Evolutionary conservation across 1,139 yeast species (phyloP).

Genomic region (Arxiozyma heterogenica): DNA sequence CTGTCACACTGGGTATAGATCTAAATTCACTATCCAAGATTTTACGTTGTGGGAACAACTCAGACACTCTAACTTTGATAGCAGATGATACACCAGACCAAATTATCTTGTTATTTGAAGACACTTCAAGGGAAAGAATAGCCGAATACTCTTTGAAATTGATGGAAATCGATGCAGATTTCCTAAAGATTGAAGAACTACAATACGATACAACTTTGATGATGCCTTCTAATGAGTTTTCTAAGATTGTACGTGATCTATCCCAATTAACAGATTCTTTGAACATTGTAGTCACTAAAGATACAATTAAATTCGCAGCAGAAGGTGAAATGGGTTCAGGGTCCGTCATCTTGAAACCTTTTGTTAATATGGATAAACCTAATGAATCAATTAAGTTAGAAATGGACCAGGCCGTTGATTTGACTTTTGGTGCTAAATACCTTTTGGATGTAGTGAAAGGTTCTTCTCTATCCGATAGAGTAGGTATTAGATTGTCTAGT

Average conservation of each 20-base stretch:
- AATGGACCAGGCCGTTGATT: conserved; percentile 77
- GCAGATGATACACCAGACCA: conserved; percentile 90
- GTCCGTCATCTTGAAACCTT: conserved; percentile 75
- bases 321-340: conserved; percentile 94
- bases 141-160: conserved; percentile 86
- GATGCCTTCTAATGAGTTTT: conserved; percentile 82
- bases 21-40: conserved; percentile 79
- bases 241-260: conserved; percentile 84
- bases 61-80: conserved; percentile 76
- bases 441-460: conserved; percentile 88
- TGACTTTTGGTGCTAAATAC: conserved; percentile 87
- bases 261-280: conserved; percentile 79
- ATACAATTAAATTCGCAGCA: conserved; percentile 79
- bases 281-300: conserved; percentile 80
- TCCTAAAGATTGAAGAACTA: conserved; percentile 87
- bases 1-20: conserved; percentile 86
- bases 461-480: conserved; percentile 62
- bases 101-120: conserved; percentile 79
- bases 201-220: conserved; percentile 80
- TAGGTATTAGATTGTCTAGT: conserved; percentile 79
- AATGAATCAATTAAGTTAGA: conserved; percentile 67
- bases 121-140: conserved; percentile 79
- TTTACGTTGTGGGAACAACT: conserved; percentile 82
- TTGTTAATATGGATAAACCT: conserved; percentile 70
- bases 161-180: conserved; percentile 95